Conservation (phyloP, 805 yeast genomes). For the Saturnispora sekii region DNA sequence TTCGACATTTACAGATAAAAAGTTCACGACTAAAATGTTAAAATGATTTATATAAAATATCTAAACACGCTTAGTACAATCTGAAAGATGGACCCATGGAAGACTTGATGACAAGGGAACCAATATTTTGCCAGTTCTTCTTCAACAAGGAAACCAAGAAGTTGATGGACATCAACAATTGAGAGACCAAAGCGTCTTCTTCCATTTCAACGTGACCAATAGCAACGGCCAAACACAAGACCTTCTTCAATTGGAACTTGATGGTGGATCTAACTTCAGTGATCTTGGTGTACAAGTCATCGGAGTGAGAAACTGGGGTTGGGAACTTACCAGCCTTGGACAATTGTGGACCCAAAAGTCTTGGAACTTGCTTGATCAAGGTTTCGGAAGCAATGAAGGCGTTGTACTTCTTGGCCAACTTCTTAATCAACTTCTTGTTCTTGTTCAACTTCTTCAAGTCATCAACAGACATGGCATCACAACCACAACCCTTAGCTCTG, state of each 20-base stretch:
- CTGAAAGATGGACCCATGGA: constrained; percentile 99
- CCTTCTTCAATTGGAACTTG: constrained; percentile 99
- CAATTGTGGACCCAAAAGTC: constrained; percentile 99
- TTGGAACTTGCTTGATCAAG: constrained; percentile 99
- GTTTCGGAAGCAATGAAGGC: constrained; percentile 99
- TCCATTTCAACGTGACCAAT: constrained; percentile 99
- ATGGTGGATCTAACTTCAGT: constrained; percentile 98
- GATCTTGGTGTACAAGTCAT: constrained; percentile 93
- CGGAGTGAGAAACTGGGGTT: constrained; percentile 99
- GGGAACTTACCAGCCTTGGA: constrained; percentile 99
- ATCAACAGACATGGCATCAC: constrained; percentile 99
- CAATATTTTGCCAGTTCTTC: constrained; percentile 99
- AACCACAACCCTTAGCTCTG: constrained; percentile 99
- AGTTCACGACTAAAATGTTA: not conserved
- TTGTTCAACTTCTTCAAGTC: constrained; percentile 99
- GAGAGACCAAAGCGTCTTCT: constrained; percentile 91
- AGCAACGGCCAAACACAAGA: constrained; percentile 98
- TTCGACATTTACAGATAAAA: not conserved
- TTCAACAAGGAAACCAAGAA: constrained; percentile 97
- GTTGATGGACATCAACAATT: constrained; percentile 97
- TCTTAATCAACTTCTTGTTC: constrained; percentile 99
- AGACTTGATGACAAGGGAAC: constrained; percentile 97
- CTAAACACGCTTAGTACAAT: constrained; percentile 65
- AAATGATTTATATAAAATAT: not conserved
- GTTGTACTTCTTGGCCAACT: constrained; percentile 99